Conservation (phyloP, 345 rosid species). For the Gynandropsis gynandra region DNA sequence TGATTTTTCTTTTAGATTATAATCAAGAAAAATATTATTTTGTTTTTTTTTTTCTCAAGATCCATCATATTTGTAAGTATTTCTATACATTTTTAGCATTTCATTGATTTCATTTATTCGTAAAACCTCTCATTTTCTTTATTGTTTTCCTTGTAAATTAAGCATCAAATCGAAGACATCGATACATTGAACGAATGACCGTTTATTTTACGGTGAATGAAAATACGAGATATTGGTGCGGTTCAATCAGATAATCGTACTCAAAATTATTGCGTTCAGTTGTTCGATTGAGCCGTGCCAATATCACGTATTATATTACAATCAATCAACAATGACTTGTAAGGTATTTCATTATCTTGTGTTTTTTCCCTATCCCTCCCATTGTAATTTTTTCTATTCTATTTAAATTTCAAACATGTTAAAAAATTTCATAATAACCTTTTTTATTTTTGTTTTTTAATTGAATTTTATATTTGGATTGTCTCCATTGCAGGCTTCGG, state of each 20-base stretch:
- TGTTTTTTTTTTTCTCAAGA: too few relatives aligned
- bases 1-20: too few relatives aligned
- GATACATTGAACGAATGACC: too few relatives aligned
- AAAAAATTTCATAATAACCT: too few relatives aligned
- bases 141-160: slow-evolving; percentile 18
- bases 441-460: too few relatives aligned
- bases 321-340: background rate
- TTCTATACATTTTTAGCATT: too few relatives aligned
- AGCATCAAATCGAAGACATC: too few relatives aligned
- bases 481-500: too few relatives aligned
- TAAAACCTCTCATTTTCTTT: slow-evolving; percentile 14
- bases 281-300: slow-evolving; percentile 98
- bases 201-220: background rate
- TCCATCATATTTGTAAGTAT: too few relatives aligned
- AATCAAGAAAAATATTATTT: too few relatives aligned
- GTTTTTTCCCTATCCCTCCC: background rate
- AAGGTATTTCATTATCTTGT: slow-evolving; percentile 5
- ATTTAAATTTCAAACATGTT: background rate
- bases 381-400: background rate
- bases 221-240: slow-evolving; percentile 71
- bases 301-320: slow-evolving; percentile 47
- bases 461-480: background rate
- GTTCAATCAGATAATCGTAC: slow-evolving; percentile 57
- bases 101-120: background rate
- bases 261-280: slow-evolving; percentile 30